These are phyloP conservation scores for Pseudoscleropodium purum DNA, from an alignment of 225 moss, liverwort and hornwort species.

Conservation along the genomic window DNA sequence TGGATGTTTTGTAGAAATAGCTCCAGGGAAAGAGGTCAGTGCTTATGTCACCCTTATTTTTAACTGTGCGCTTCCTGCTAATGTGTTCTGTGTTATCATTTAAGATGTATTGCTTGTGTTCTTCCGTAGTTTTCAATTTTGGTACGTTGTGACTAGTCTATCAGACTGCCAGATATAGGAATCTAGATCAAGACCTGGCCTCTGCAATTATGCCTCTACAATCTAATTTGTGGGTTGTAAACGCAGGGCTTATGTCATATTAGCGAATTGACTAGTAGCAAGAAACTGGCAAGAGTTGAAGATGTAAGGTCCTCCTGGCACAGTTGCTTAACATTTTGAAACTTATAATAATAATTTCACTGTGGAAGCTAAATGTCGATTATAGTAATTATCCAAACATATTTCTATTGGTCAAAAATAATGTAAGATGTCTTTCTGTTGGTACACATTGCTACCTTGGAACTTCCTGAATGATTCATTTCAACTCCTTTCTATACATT, in stretches of 20 bases:
- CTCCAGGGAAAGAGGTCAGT: slow-evolving; percentile 88
- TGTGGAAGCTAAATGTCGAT: not conserved
- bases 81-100: not conserved
- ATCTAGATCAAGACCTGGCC: not conserved
- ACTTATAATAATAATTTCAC: not conserved
- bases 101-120: not conserved
- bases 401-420: not conserved
- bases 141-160: not conserved
- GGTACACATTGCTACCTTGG: not conserved
- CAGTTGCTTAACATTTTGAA: not conserved
- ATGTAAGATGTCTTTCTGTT: not conserved
- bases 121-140: not conserved
- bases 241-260: slow-evolving; percentile 86
- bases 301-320: slow-evolving; percentile 48
- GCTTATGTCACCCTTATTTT: not conserved
- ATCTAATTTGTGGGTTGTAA: slow-evolving; percentile 5
- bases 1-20: slow-evolving; percentile 96
- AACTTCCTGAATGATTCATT: not conserved
- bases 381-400: not conserved
- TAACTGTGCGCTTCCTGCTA: not conserved
- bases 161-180: not conserved
- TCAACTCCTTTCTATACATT: not conserved
- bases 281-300: slow-evolving; percentile 76
- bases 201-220: not conserved
- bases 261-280: slow-evolving; percentile 62